Conservation (phyloP, 768 basidiomycete species). For the Holtermannia corniformis region DNA sequence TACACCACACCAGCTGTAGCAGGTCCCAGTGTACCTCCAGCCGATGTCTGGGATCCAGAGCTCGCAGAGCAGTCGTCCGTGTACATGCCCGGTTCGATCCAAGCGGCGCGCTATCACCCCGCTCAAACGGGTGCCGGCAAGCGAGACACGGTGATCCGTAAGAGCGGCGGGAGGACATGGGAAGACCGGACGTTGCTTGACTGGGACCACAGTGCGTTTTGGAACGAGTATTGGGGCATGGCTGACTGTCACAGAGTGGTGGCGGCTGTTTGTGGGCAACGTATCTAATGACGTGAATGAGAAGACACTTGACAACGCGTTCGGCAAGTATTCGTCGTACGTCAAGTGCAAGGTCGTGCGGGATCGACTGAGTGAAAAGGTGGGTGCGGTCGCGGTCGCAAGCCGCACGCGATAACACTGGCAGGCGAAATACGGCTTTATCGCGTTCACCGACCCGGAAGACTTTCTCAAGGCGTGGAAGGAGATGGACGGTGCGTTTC, state of each 20-base stretch:
- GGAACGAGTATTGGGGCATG: neutral
- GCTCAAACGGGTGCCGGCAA: slow-evolving; percentile 44
- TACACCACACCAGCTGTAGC: slow-evolving; percentile 3
- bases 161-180: slow-evolving; percentile 95
- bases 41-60: slow-evolving; percentile 21
- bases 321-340: slow-evolving; percentile 86
- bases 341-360: slow-evolving; percentile 90
- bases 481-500: slow-evolving; percentile 84
- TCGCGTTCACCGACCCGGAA: slow-evolving; percentile 95
- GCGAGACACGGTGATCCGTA: slow-evolving; percentile 83
- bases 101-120: slow-evolving; percentile 4
- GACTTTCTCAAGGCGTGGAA: slow-evolving; percentile 98
- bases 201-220: slow-evolving; percentile 82
- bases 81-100: slow-evolving; percentile 14
- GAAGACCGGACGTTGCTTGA: slow-evolving; percentile 95
- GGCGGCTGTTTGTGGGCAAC: slow-evolving; percentile 93
- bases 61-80: slow-evolving; percentile 23
- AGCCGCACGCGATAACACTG: slow-evolving; percentile 4
- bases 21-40: neutral
- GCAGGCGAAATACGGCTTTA: slow-evolving; percentile 93
- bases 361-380: slow-evolving; percentile 89
- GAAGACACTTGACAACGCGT: slow-evolving; percentile 83
- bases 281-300: slow-evolving; percentile 97
- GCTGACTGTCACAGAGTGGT: slow-evolving; percentile 61
- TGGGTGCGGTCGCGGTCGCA: slow-evolving; percentile 32